phyloP scores from a whole-genome alignment of 306 rosid species.

The Neltuma alba region DNA sequence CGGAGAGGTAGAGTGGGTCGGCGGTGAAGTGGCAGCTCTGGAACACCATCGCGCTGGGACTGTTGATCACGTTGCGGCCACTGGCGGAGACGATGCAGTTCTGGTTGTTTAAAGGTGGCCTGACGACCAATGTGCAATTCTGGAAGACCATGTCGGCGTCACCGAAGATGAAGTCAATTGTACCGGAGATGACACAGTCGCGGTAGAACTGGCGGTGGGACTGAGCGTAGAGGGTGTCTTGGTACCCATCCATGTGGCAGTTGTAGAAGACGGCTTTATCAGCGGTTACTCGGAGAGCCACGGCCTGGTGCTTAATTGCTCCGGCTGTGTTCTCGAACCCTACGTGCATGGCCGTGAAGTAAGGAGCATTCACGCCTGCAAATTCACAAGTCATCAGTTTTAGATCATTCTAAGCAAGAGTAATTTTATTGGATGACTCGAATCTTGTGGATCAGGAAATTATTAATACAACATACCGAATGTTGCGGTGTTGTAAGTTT shows the following conservation, averaged over 20 bases:
- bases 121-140: constrained; percentile 65
- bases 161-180: constrained; percentile 63
- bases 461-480: constrained; percentile 40
- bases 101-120: constrained; percentile 50
- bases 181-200: constrained; percentile 51
- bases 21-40: constrained; percentile 60
- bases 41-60: constrained; percentile 52
- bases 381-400: not conserved
- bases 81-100: constrained; percentile 69
- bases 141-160: constrained; percentile 52
- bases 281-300: constrained; percentile 60
- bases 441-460: too few relatives aligned
- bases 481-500: constrained; percentile 66
- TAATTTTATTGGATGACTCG: too few relatives aligned
- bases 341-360: constrained; percentile 68
- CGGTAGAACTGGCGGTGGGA: constrained; percentile 61
- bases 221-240: constrained; percentile 58
- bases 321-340: constrained; percentile 76
- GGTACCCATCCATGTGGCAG: constrained; percentile 60
- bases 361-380: constrained; percentile 58
- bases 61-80: constrained; percentile 51
- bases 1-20: constrained; percentile 8
- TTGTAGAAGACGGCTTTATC: constrained; percentile 54
- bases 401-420: not conserved
- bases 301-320: constrained; percentile 49